A percentile compares a stretch with the other conserved stretches of the same genome.
These are phyloP conservation scores for Hymenoscyphus fructigenus DNA, from an alignment of 2,329 filamentous ascomycete species.

Conservation along the genomic window DNA sequence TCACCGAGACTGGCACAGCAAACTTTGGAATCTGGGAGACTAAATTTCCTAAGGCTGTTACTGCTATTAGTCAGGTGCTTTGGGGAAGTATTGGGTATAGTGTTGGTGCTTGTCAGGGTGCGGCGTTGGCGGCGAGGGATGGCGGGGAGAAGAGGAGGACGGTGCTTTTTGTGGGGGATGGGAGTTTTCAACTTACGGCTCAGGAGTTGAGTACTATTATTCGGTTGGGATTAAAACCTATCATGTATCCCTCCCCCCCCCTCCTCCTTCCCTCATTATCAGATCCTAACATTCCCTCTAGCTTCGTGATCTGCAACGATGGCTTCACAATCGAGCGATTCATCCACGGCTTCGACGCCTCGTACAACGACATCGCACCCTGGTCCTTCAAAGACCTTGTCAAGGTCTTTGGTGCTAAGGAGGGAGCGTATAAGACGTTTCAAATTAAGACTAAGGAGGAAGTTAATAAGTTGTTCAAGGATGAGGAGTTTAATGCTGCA, in stretches of 20 bases:
- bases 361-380: constrained; percentile 75
- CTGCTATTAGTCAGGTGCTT: constrained; percentile 75
- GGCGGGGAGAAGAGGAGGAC: constrained; percentile 58
- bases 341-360: constrained; percentile 78
- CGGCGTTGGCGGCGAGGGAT: constrained; percentile 73
- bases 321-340: constrained; percentile 88
- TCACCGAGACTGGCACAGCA: constrained; percentile 85
- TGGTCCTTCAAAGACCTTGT: constrained; percentile 75
- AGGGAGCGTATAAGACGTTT: constrained; percentile 60
- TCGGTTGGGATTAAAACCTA: constrained; percentile 69
- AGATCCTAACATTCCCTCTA: constrained; percentile 27
- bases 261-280: constrained; percentile 4
- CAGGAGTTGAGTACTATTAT: constrained; percentile 87
- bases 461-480: constrained; percentile 61
- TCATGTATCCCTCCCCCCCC: constrained; percentile 55
- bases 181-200: constrained; percentile 79
- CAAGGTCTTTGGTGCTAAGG: constrained; percentile 63
- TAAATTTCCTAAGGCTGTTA: constrained; percentile 74
- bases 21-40: constrained; percentile 90
- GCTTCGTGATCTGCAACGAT: constrained; percentile 82
- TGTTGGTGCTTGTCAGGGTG: constrained; percentile 62
- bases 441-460: constrained; percentile 68
- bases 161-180: constrained; percentile 86
- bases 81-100: constrained; percentile 68
- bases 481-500: constrained; percentile 61